Conservation (phyloP, 2,329 filamentous ascomycete genomes). For the Dactylonectria macrodidyma region DNA sequence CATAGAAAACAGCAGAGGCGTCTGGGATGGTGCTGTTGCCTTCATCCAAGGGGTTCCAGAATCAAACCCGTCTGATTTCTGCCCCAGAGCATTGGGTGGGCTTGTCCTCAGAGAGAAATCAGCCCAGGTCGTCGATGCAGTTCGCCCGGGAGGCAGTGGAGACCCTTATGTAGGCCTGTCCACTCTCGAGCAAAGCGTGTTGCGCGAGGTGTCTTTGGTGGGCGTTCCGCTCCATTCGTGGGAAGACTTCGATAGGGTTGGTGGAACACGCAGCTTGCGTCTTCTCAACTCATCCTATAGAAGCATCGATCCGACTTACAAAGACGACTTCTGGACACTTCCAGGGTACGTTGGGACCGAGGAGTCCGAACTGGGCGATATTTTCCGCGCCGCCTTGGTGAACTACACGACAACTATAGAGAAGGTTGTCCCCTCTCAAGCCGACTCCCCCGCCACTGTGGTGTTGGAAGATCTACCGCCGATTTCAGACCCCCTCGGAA, state of each 20-base stretch:
- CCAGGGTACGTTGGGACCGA: too few species aligned
- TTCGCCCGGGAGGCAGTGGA: constrained; percentile 30
- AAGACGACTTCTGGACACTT: too few species aligned
- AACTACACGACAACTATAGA: too few species aligned
- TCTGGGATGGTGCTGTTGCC: constrained; percentile 44
- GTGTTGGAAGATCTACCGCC: too few species aligned
- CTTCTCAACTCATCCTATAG: too few species aligned
- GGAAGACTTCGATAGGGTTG: constrained; percentile 28
- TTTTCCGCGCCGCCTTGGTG: too few species aligned
- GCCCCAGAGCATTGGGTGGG: constrained; percentile 28
- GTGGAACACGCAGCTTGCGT: neutral
- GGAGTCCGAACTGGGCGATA: too few species aligned
- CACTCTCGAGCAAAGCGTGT: neutral
- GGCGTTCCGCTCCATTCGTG: constrained; percentile 25
- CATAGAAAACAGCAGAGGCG: constrained; percentile 36
- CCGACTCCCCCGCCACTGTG: too few species aligned
- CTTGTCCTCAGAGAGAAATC: constrained; percentile 14
- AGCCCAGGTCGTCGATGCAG: constrained; percentile 18
- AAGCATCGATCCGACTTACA: too few species aligned
- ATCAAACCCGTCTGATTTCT: constrained; percentile 37
- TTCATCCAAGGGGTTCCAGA: constrained; percentile 38
- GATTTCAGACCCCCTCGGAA: too few species aligned
- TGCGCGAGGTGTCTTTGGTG: constrained; percentile 24
- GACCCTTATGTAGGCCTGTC: too few species aligned
- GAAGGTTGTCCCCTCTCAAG: too few species aligned